phyloP scores from a whole-genome alignment of 2,329 filamentous ascomycete genomes.

The Pseudopithomyces chartarum region DNA sequence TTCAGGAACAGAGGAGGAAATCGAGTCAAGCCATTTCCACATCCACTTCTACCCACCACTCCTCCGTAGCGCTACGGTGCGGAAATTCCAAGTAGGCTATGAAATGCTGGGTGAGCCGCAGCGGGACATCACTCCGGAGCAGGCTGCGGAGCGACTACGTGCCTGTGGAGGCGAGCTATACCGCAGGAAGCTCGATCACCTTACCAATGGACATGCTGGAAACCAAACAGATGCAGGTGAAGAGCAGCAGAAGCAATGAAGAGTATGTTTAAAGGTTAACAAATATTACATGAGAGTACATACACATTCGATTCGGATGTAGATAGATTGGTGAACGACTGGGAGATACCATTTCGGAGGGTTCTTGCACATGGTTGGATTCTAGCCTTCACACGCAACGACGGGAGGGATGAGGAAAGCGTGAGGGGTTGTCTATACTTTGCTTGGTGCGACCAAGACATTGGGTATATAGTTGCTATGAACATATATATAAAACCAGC shows the following conservation, averaged over 20 bases:
- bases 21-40: constrained; percentile 88
- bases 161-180: constrained; percentile 83
- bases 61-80: constrained; percentile 87
- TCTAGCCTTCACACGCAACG: not conserved
- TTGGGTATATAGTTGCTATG: not conserved
- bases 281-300: not conserved
- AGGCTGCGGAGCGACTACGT: constrained; percentile 79
- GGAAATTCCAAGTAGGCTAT: constrained; percentile 96
- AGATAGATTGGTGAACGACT: constrained; percentile 7
- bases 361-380: not conserved
- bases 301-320: constrained; percentile 1
- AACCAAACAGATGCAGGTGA: constrained; percentile 6
- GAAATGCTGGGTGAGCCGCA: constrained; percentile 98
- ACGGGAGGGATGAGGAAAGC: not conserved
- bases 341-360: constrained; percentile 1
- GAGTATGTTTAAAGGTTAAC: not conserved
- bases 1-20: constrained; percentile 78
- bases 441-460: not conserved
- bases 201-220: constrained; percentile 4
- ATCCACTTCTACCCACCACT: constrained; percentile 98
- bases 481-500: no score
- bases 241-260: constrained; percentile 11
- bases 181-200: constrained; percentile 59
- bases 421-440: not conserved
- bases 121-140: constrained; percentile 95